Percentiles rank a stretch among this genome's conserved stretches.
Conservation (phyloP, 2,329 filamentous ascomycete genomes). For the Botrytis paeoniae region DNA sequence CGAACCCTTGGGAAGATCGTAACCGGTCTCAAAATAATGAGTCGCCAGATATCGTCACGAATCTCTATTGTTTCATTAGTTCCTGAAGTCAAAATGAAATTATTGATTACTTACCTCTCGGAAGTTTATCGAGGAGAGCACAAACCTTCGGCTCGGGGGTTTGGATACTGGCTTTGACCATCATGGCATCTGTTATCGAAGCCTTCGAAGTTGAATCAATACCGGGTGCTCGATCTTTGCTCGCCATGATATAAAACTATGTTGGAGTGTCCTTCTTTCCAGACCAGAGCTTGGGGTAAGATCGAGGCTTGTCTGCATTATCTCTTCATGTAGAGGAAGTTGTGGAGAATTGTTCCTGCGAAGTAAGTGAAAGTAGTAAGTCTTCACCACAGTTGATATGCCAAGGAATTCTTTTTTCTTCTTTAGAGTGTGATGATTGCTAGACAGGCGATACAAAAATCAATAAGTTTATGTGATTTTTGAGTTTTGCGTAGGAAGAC, state of each 20-base stretch:
- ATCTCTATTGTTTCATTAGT: background rate
- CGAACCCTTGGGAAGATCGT: background rate
- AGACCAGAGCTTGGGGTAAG: no score
- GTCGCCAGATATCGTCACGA: background rate
- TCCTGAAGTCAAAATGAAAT: background rate
- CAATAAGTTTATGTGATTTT: no score
- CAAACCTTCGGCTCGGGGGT: background rate
- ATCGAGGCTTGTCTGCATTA: no score
- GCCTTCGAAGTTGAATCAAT: background rate
- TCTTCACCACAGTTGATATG: no score
- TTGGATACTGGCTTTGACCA: constrained; percentile 30
- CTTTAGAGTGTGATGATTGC: no score
- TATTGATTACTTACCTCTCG: background rate
- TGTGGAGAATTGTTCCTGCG: no score
- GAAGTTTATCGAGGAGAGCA: background rate
- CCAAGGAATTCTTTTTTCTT: no score
- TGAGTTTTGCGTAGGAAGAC: no score
- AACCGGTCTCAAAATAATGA: background rate
- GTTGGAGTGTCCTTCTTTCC: no score
- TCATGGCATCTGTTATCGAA: constrained; percentile 24
- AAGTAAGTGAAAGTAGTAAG: no score
- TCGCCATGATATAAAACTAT: background rate
- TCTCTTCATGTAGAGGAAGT: no score
- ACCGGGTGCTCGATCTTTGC: background rate
- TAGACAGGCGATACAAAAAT: background rate